Conservation (phyloP, 2,329 filamentous ascomycete species). For the Setomelanomma holmii region DNA sequence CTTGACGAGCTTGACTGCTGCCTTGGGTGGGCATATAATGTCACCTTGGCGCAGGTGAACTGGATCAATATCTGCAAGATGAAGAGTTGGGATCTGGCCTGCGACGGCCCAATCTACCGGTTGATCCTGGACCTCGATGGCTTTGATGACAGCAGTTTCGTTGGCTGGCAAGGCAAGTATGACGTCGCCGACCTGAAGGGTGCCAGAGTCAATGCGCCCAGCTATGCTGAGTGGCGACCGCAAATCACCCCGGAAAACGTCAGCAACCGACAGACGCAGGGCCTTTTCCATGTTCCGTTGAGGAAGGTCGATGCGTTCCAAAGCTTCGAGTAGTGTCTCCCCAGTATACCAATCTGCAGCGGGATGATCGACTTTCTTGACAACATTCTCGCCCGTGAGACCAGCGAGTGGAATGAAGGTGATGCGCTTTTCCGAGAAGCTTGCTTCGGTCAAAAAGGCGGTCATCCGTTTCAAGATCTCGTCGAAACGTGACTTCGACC, state of each 20-base stretch:
- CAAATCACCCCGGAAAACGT: conserved; percentile 81
- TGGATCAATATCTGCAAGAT: conserved; percentile 83
- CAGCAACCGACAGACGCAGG: conserved; percentile 83
- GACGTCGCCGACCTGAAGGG: conserved; percentile 81
- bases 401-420: conserved; percentile 91
- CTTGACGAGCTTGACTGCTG: conserved; percentile 74
- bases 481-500: conserved; percentile 82
- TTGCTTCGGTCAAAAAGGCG: conserved; percentile 81
- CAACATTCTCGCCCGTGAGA: conserved; percentile 86
- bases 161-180: conserved; percentile 81
- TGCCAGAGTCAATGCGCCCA: conserved; percentile 85
- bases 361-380: conserved; percentile 61
- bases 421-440: conserved; percentile 82
- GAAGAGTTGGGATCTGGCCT: conserved; percentile 85
- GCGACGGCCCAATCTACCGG: conserved; percentile 88
- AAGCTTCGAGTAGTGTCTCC: conserved; percentile 78
- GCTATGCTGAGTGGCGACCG: conserved; percentile 85
- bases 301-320: conserved; percentile 82
- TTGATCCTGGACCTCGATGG: conserved; percentile 77
- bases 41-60: conserved; percentile 81
- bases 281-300: conserved; percentile 76
- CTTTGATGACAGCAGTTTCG: conserved; percentile 82
- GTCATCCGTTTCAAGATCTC: conserved; percentile 85
- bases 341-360: conserved; percentile 78
- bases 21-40: conserved; percentile 75